These are phyloP conservation scores for Aspergillus sp. DNA, from an alignment of 2,329 filamentous ascomycete species.

Conservation along the genomic window DNA sequence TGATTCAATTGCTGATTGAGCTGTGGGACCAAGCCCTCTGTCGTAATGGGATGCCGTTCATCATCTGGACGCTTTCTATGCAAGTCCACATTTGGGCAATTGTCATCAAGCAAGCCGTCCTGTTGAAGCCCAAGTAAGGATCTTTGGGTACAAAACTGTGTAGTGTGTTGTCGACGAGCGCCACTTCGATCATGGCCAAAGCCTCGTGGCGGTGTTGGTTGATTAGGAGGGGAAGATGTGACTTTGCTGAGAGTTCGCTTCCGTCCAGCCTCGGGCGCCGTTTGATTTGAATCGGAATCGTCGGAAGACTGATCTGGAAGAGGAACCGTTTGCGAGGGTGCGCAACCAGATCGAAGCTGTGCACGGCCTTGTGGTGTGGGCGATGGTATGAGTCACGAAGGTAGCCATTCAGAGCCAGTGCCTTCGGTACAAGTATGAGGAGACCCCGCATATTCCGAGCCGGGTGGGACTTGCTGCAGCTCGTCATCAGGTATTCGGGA, in stretches of 20 bases:
- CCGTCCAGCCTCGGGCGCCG: no score
- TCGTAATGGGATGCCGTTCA: not conserved
- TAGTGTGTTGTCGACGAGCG: not conserved
- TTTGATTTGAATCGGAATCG: no score
- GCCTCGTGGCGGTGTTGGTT: no score
- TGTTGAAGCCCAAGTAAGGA: slow-evolving; percentile 33
- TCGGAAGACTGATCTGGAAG: no score
- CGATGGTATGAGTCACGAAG: not conserved
- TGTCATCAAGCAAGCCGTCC: slow-evolving; percentile 24
- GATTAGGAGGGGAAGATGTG: no score
- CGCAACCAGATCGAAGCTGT: not conserved
- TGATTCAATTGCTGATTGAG: not conserved
- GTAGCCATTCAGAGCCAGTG: not conserved
- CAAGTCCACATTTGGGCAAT: slow-evolving; percentile 31
- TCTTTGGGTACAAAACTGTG: slow-evolving; percentile 32
- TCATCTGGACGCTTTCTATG: slow-evolving; percentile 14
- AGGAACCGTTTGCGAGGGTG: not conserved
- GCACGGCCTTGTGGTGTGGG: not conserved
- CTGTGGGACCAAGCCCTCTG: not conserved
- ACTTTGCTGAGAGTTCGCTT: no score
- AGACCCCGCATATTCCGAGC: no score
- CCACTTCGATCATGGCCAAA: not conserved
- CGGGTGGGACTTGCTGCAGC: no score
- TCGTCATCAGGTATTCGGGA: no score
- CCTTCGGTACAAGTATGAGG: not conserved